Conservation (phyloP, 768 basidiomycete species). For the Tylopilus balloui region DNA sequence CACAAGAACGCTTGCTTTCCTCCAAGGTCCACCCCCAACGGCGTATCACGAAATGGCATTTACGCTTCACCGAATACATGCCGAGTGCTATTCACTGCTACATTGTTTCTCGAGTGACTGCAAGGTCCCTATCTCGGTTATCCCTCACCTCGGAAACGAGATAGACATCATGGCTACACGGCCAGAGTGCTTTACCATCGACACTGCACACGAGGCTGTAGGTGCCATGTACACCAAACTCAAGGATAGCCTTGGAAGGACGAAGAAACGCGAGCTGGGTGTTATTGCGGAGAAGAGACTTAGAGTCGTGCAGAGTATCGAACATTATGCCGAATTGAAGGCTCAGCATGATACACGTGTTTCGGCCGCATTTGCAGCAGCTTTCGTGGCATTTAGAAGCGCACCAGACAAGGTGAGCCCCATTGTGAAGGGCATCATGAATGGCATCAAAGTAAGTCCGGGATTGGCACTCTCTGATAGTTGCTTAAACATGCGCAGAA, state of each 20-base stretch:
- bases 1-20: conserved; percentile 59
- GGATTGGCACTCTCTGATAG: not conserved
- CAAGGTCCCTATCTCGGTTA: conserved; percentile 74
- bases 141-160: conserved; percentile 73
- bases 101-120: conserved; percentile 81
- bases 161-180: conserved; percentile 70
- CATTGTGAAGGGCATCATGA: conserved; percentile 95
- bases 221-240: conserved; percentile 67
- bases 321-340: conserved; percentile 79
- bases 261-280: conserved; percentile 73
- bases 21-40: conserved; percentile 70
- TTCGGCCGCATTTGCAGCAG: conserved; percentile 84
- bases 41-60: conserved; percentile 91
- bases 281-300: conserved; percentile 71
- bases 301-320: conserved; percentile 65
- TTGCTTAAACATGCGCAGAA: conserved; percentile 42
- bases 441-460: conserved; percentile 81
- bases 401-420: conserved; percentile 94
- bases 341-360: conserved; percentile 83
- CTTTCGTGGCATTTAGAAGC: conserved; percentile 80
- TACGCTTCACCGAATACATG: conserved; percentile 71
- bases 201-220: conserved; percentile 68
- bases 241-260: conserved; percentile 68
- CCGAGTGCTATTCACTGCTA: conserved; percentile 77
- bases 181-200: conserved; percentile 69